Percentiles rank a stretch among this genome's conserved stretches.
phyloP scores from a whole-genome alignment of 75 land plant genomes.

The Sequoiadendron giganteum region DNA sequence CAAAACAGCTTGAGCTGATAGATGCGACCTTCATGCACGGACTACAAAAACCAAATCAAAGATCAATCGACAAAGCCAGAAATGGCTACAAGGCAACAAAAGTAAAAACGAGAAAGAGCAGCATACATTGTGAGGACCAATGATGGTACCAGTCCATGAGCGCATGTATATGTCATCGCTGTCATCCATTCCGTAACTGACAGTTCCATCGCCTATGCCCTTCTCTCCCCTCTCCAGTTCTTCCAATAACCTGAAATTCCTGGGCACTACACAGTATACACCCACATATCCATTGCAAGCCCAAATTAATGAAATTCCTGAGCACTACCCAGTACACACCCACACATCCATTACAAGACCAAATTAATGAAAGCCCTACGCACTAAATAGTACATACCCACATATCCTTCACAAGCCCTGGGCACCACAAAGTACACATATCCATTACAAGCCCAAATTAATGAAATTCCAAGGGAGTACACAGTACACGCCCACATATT shows the following conservation, averaged over 20 bases:
- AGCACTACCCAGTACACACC: background rate
- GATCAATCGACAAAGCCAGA: background rate
- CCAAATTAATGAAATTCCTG: background rate
- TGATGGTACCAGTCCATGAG: conserved; percentile 84
- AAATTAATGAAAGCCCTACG: background rate
- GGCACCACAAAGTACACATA: background rate
- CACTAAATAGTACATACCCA: too few relatives aligned
- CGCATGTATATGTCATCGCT: conserved; percentile 78
- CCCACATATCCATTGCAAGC: background rate
- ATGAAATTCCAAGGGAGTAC: conserved; percentile 63
- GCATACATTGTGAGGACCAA: conserved; percentile 72
- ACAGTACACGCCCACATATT: background rate
- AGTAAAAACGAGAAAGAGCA: background rate
- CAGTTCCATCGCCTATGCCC: conserved; percentile 86
- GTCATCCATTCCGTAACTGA: conserved; percentile 93
- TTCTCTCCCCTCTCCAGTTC: conserved; percentile 90
- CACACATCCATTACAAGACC: background rate
- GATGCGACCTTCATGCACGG: conserved; percentile 88
- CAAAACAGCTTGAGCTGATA: conserved; percentile 80
- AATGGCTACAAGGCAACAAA: too few relatives aligned
- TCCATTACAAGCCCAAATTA: background rate
- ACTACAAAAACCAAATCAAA: conserved; percentile 29
- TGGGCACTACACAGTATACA: conserved; percentile 42
- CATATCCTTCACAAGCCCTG: background rate
- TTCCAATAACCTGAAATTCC: conserved; percentile 74